Conservation (phyloP, 257 asterid genomes). For the Solanum arcanum region DNA sequence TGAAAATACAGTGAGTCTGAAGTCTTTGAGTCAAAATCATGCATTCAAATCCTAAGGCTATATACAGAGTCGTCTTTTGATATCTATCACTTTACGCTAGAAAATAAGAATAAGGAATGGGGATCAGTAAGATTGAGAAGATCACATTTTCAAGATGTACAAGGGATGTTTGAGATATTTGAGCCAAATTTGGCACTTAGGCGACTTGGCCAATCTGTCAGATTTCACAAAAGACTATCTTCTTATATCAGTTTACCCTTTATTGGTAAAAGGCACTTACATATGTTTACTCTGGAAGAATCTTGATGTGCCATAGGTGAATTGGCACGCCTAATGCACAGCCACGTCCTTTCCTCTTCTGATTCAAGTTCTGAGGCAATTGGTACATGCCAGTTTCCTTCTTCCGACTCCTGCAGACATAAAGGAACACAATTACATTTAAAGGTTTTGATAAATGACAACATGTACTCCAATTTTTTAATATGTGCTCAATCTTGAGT, state of each 20-base stretch:
- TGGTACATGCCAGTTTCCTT: conserved; percentile 90
- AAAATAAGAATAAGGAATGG: not conserved
- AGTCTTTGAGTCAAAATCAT: not conserved
- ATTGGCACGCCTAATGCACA: conserved; percentile 50
- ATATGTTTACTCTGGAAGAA: conserved; percentile 17
- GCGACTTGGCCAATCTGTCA: not conserved
- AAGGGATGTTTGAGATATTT: not conserved
- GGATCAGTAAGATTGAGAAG: not conserved
- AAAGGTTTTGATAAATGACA: not conserved
- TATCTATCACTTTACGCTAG: not conserved
- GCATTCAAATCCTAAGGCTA: not conserved
- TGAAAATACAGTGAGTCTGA: not conserved
- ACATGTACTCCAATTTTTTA: not conserved
- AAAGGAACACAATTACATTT: not conserved
- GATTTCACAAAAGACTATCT: not conserved
- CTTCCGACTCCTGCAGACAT: conserved; percentile 54
- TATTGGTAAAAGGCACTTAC: conserved; percentile 16
- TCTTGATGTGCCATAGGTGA: conserved; percentile 16
- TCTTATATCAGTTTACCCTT: not conserved
- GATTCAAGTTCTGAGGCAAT: conserved; percentile 41
- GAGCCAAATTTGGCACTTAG: not conserved
- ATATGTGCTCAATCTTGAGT: not conserved
- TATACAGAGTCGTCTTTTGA: not conserved
- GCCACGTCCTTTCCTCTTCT: conserved; percentile 61
- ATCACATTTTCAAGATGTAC: not conserved